Base-by-base conservation (phyloP, 768 basidiomycete genomes). In the Mycena filopes region DNA sequence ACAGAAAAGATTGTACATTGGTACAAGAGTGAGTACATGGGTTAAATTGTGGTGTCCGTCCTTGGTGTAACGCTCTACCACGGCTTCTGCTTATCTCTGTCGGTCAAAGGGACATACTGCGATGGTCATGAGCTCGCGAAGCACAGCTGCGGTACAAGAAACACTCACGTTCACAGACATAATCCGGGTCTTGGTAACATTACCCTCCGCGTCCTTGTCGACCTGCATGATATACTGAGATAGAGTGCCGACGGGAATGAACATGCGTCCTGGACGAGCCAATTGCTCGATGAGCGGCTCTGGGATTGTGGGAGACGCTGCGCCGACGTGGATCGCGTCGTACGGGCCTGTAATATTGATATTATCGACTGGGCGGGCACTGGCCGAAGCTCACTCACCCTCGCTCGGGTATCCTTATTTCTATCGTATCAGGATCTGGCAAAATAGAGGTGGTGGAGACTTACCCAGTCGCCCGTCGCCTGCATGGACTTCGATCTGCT, bases 251-350 rank as follows among this genome's bases (percentile, higher is more conserved):
- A 98, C 90, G 2, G 96, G 96, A 55, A 98, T 94, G 79, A 98
- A 96, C 91, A 98, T 95, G 55, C 89, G 81, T 18, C 93, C 93
- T 0, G 91, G 91, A 2, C 76, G 74, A 28, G 89, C 89, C 3
- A 95, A 87, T 72, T 97, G 96, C 16, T 92, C 87, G 29, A 98
- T 76, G 1, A 99, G 85, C 0, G 83, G 76, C 23, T 84, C 75
- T 0, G 96, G 96, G 16, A 95, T 77, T 0, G 72, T 82, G 0
- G 93, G 91, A 0, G 96, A 89, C 0, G 97, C 96, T 0, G 97
- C 97, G 4, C 97, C 97, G 40, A 98, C 96, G 70, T 99, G 96
- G 53, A 98, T 98, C 0, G 88, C 90, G 65, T 94, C 86, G 73
- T 89, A 95, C 0, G 91, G 92, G 4, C 83, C 89, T 87, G 64